These are phyloP conservation scores for Hypomyces perniciosus DNA, from an alignment of 2,329 filamentous ascomycete species.

Conservation along the genomic window DNA sequence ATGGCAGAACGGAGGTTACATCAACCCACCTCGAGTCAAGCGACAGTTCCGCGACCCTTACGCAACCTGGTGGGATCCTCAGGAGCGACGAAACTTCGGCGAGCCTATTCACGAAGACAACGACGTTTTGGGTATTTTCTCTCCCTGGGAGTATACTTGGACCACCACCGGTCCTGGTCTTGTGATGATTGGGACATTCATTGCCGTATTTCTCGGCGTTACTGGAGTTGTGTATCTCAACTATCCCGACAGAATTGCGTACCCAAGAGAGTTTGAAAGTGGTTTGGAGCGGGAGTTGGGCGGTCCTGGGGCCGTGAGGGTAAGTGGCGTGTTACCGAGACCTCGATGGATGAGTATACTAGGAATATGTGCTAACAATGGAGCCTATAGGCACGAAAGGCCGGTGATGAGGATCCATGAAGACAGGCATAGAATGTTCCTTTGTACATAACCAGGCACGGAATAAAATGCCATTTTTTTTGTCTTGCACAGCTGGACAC, in stretches of 20 bases:
- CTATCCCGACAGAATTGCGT: slow-evolving; percentile 67
- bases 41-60: slow-evolving; percentile 90
- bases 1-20: slow-evolving; percentile 72
- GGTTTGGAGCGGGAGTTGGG: slow-evolving; percentile 72
- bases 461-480: slow-evolving; percentile 5
- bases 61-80: slow-evolving; percentile 93
- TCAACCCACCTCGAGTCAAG: slow-evolving; percentile 74
- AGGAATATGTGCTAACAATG: slow-evolving; percentile 14
- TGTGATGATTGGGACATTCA: slow-evolving; percentile 62
- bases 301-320: slow-evolving; percentile 59
- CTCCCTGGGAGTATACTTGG: slow-evolving; percentile 84
- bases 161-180: slow-evolving; percentile 63
- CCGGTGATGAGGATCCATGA: slow-evolving; percentile 50
- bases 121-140: slow-evolving; percentile 85
- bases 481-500: neutral
- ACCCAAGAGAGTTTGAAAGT: slow-evolving; percentile 64
- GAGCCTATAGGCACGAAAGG: slow-evolving; percentile 44
- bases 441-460: slow-evolving; percentile 30
- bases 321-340: slow-evolving; percentile 37
- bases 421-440: slow-evolving; percentile 13
- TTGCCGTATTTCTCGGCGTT: slow-evolving; percentile 56
- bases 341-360: neutral
- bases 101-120: slow-evolving; percentile 97
- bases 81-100: slow-evolving; percentile 94
- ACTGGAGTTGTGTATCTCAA: slow-evolving; percentile 60